phyloP scores from a whole-genome alignment of 2,329 filamentous ascomycete species.

The Elsinoe perseae region DNA sequence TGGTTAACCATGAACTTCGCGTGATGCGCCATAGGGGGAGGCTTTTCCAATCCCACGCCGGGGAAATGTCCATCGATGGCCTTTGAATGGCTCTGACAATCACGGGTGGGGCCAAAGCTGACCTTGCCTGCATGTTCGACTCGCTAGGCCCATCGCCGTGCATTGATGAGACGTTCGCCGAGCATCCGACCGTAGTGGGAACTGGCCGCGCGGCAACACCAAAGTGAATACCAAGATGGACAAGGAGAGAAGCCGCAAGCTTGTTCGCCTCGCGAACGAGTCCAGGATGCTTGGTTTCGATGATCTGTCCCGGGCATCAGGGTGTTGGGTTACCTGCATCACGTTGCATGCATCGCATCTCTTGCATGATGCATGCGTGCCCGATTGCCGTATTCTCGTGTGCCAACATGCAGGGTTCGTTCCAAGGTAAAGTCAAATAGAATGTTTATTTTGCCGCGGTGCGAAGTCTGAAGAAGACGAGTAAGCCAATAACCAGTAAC shows the following conservation, averaged over 20 bases:
- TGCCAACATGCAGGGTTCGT: neutral
- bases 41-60: too few species aligned
- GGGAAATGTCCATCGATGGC: neutral
- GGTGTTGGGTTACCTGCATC: neutral
- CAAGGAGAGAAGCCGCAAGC: neutral
- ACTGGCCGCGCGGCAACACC: neutral
- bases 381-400: neutral
- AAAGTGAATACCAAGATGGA: neutral
- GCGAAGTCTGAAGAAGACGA: neutral
- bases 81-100: neutral
- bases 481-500: conserved; percentile 52
- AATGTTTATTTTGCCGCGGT: too few species aligned
- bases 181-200: neutral
- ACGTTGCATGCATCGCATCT: neutral
- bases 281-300: neutral
- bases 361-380: neutral
- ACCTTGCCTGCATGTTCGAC: conserved; percentile 3
- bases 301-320: neutral
- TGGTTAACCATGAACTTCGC: neutral
- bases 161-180: neutral
- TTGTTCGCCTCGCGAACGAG: neutral
- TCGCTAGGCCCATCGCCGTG: conserved; percentile 2
- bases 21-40: too few species aligned
- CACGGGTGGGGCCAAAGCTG: neutral
- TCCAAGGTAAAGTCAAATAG: neutral